A percentile compares a stretch with the other conserved stretches of the same genome.
phyloP scores from a whole-genome alignment of 345 rosid genomes.

The Viola odorata region DNA sequence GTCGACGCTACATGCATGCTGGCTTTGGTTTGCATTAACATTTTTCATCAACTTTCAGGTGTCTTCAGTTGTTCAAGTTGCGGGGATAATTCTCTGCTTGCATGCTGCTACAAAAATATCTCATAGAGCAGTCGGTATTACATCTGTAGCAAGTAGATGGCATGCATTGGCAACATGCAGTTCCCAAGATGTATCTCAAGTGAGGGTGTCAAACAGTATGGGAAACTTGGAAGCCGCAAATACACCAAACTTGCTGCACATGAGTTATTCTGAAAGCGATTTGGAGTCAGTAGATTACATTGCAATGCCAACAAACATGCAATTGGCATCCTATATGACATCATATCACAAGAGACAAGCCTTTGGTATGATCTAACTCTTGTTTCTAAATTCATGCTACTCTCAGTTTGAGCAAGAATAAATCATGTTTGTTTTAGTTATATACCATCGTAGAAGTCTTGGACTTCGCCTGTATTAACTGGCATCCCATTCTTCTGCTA shows the following conservation, averaged over 20 bases:
- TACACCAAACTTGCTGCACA: constrained; percentile 26
- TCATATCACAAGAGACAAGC: constrained; percentile 80
- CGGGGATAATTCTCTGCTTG: constrained; percentile 68
- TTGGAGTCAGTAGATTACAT: constrained; percentile 67
- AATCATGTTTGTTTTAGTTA: too few species aligned
- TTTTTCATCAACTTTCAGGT: constrained; percentile 39
- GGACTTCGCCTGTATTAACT: neutral
- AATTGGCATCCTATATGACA: constrained; percentile 56
- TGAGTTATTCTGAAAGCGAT: constrained; percentile 69
- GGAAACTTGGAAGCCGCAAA: constrained; percentile 40
- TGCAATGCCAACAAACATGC: constrained; percentile 51
- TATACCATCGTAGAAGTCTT: too few species aligned
- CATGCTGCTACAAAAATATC: constrained; percentile 91
- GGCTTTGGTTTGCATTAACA: neutral
- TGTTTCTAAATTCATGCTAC: neutral
- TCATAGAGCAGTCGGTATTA: constrained; percentile 72
- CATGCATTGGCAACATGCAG: constrained; percentile 74
- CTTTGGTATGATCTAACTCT: constrained; percentile 45
- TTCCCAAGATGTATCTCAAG: constrained; percentile 38
- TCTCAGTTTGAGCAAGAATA: too few species aligned
- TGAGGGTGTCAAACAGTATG: constrained; percentile 41
- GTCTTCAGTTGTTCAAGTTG: constrained; percentile 74
- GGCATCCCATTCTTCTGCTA: neutral
- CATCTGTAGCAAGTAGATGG: constrained; percentile 76
- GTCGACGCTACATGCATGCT: neutral